A percentile compares a stretch with the other conserved stretches of the same genome.
Evolutionary conservation across 257 asterid genomes (phyloP).

Genomic region (Solanum bulbocastanum): DNA sequence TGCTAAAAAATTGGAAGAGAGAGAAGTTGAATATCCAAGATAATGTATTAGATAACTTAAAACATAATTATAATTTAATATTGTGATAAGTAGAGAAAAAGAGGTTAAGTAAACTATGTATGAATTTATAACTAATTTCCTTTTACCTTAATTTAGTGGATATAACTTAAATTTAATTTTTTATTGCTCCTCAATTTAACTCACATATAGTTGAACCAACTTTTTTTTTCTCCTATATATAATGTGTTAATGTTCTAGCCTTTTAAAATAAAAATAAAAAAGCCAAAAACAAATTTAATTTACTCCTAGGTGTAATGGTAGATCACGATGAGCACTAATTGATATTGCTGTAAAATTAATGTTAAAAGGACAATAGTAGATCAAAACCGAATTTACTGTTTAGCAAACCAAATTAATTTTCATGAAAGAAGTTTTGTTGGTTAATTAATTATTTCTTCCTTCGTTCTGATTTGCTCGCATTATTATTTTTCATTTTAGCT

Average conservation of each 20-base stretch:
- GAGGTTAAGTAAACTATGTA: too few species aligned
- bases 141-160: too few species aligned
- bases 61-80: too few species aligned
- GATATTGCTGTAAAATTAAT: not conserved
- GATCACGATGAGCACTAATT: not conserved
- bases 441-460: not conserved
- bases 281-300: not conserved
- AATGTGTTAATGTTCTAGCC: not conserved
- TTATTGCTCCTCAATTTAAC: too few species aligned
- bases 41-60: too few species aligned
- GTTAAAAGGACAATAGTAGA: not conserved
- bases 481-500: not conserved
- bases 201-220: too few species aligned
- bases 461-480: accelerated
- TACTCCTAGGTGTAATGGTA: not conserved
- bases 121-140: too few species aligned
- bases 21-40: too few species aligned
- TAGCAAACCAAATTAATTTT: not conserved
- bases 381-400: not conserved
- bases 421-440: not conserved
- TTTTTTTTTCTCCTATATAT: too few species aligned
- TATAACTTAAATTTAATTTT: too few species aligned
- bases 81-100: too few species aligned
- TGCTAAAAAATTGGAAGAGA: too few species aligned
- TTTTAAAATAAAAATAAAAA: not conserved